Evolutionary conservation across 78 protist genomes (phyloP).

Genomic region (Monocercomonoides exilis): DNA sequence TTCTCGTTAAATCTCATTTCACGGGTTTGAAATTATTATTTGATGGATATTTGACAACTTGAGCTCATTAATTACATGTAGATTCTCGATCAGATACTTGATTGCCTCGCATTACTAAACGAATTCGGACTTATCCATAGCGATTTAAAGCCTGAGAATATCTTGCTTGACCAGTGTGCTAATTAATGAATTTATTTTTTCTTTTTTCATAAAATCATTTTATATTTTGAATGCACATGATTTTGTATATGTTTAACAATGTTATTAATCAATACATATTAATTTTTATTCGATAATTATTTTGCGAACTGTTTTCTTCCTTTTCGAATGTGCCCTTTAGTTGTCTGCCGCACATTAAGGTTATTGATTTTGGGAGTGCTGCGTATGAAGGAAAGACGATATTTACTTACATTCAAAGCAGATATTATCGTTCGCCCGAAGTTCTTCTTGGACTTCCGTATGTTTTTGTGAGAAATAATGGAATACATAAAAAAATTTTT

Average conservation of each 20-base stretch:
- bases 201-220: background rate
- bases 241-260: too few relatives aligned
- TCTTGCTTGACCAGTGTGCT: conserved; percentile 15
- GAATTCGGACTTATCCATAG: conserved; percentile 15
- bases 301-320: too few relatives aligned
- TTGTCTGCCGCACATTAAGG: conserved; percentile 7
- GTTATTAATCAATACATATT: too few relatives aligned
- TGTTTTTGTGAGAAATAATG: too few relatives aligned
- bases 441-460: background rate
- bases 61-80: background rate
- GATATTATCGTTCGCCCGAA: conserved; percentile 8
- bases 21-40: background rate
- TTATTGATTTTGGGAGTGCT: conserved; percentile 7
- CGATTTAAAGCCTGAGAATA: conserved; percentile 46
- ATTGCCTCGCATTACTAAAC: background rate
- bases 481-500: too few relatives aligned
- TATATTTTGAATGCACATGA: too few relatives aligned
- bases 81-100: background rate
- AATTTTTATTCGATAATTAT: too few relatives aligned
- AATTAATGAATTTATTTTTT: background rate
- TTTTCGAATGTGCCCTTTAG: too few relatives aligned
- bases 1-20: background rate
- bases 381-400: background rate
- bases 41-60: background rate
- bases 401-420: background rate